Conservation (phyloP, 2,329 filamentous ascomycete genomes). For the Aspergillus niger region DNA sequence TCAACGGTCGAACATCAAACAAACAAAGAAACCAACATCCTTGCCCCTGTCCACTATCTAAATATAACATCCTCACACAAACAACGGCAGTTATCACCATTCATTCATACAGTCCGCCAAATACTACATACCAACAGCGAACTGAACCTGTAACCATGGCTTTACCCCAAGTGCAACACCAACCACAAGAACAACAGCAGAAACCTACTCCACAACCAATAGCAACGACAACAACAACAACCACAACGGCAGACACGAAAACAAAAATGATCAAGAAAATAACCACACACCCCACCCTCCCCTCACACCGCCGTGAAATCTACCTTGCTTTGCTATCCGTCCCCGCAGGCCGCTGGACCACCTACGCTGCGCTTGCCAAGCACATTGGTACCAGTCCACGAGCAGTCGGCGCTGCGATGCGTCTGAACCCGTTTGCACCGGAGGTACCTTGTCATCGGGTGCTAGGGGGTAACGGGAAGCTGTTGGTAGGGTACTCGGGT, state of each 20-base stretch:
- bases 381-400: constrained; percentile 71
- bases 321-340: constrained; percentile 76
- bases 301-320: constrained; percentile 56
- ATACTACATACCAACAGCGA: too few species aligned
- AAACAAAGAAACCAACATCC: background rate
- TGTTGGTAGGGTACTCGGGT: constrained; percentile 56
- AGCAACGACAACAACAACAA: constrained; percentile 6
- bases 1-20: background rate
- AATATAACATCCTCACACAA: constrained; percentile 1
- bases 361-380: constrained; percentile 71
- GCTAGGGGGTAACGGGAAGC: constrained; percentile 67
- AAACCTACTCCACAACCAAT: background rate
- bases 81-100: background rate
- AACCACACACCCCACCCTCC: constrained; percentile 48
- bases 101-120: background rate
- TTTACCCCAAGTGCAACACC: background rate
- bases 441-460: constrained; percentile 80
- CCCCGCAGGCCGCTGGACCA: constrained; percentile 72
- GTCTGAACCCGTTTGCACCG: constrained; percentile 79
- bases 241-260: background rate
- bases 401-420: constrained; percentile 75
- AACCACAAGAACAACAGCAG: background rate
- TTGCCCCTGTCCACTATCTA: background rate
- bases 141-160: background rate
- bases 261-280: constrained; percentile 35